Evolutionary conservation across 163 green algal genomes (phyloP).

Genomic region (Scenedesmus sp.): DNA sequence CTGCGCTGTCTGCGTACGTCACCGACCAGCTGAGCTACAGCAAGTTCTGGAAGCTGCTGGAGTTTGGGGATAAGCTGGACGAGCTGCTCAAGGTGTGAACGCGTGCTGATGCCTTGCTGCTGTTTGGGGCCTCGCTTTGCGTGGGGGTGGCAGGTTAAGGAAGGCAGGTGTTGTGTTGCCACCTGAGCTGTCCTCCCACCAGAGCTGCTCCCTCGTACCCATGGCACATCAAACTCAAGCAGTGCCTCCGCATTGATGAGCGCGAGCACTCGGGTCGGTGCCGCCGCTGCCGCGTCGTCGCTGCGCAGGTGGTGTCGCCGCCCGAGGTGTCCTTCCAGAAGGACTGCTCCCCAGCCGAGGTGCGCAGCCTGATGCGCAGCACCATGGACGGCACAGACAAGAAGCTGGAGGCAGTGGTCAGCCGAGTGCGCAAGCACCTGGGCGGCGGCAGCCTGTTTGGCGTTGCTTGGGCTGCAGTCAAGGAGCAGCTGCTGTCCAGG

Average conservation of each 20-base stretch:
- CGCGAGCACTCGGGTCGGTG: too few relatives aligned
- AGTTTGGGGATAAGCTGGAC: conserved; percentile 54
- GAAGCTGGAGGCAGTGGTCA: conserved; percentile 51
- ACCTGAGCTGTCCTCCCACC: conserved; percentile 49
- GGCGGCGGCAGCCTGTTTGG: conserved; percentile 16
- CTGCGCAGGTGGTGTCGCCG: conserved; percentile 34
- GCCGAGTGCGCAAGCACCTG: conserved; percentile 58
- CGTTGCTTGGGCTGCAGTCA: conserved; percentile 11
- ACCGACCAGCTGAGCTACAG: conserved; percentile 45
- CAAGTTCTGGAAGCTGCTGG: conserved; percentile 56
- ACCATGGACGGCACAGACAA: conserved; percentile 56
- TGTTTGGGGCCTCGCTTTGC: background rate
- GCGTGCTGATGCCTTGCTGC: too few relatives aligned
- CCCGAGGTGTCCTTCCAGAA: conserved; percentile 53
- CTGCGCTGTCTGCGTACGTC: conserved; percentile 43
- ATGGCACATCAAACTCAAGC: too few relatives aligned
- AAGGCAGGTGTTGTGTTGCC: conserved; percentile 45
- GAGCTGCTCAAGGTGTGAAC: conserved; percentile 31
- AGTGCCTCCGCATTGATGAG: too few relatives aligned
- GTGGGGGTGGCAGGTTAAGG: too few relatives aligned
- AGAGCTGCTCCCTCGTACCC: conserved; percentile 41
- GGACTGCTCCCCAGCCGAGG: conserved; percentile 47
- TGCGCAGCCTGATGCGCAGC: conserved; percentile 42
- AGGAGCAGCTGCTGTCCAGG: conserved; percentile 42
- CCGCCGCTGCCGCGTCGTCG: too few relatives aligned